Base-by-base conservation (phyloP, 2,329 filamentous ascomycete species). In the Stachybotrys chlorohalonatus region DNA sequence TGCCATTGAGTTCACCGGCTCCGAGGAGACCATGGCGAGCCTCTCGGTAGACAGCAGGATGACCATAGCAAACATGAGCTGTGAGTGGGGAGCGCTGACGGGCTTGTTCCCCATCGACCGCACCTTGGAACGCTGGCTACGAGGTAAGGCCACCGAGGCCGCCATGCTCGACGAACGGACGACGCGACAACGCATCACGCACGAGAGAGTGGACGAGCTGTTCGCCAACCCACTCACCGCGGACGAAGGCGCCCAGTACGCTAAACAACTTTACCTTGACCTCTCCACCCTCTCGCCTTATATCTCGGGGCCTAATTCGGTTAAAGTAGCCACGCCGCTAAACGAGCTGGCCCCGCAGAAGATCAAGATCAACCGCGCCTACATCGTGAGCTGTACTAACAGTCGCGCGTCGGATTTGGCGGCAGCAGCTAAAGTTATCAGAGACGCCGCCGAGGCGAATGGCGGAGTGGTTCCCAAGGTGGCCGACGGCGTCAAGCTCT, bases 321-420 rank as follows among this genome's bases (percentile, higher is more conserved):
- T 96, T 64, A 96, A 96, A 70, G 75, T 96, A 0, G 84, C 87
- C 0, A 95, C 86, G 0, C 90, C 93, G 0, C 70, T 97, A 1
- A 73, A 76, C 6, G 83, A 93, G 36, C 81, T 97, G 1, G 86
- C 87, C 62, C 66, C 80, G 0, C 77, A 93, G 66, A 73, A 88
- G 59, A 95, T 97, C 68, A 79, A 82, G 51, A 71, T 97, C 24
- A 74, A 96, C 74, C 90, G 88, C 66, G 91, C 89, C 0, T 96
- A 96, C 32, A 76, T 96, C 0, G 86, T 96, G 0, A 91, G 86
- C 0, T 97, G 93, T 75, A 97, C 93, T 6, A 96, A 96, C 72
- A 86, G 83, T 0, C 79, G 93, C 52, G 81, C 84, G 9, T 91
- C 89, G 0, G 93, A 97, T 68, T 76, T 97, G 13, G 84, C 84